These are phyloP conservation scores for Haplosporangium sp. DNA, from an alignment of 371 early-diverging fungal genomes.

Conservation along the genomic window DNA sequence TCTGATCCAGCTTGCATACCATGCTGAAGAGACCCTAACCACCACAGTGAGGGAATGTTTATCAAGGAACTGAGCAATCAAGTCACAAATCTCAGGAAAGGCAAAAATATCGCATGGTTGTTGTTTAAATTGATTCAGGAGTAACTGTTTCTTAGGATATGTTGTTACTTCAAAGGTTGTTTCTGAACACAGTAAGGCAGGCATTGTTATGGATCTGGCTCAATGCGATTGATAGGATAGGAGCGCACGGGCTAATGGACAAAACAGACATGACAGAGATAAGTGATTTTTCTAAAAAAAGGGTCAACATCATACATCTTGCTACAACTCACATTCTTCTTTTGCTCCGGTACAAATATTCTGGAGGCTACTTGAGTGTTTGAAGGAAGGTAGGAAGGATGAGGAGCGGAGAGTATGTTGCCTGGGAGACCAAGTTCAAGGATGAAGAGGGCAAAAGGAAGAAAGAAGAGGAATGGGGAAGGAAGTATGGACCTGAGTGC, in stretches of 20 bases:
- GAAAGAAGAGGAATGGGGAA: slow-evolving; percentile 6
- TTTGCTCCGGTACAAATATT: neutral
- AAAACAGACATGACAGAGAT: slow-evolving; percentile 2
- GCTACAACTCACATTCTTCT: neutral
- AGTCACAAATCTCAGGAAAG: slow-evolving; percentile 44
- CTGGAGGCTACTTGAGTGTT: too few species aligned
- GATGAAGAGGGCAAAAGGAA: neutral
- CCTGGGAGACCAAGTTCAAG: slow-evolving; percentile 1
- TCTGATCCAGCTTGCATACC: slow-evolving; percentile 38
- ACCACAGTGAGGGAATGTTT: slow-evolving; percentile 23
- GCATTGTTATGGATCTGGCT: slow-evolving; percentile 14
- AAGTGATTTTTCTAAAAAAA: neutral
- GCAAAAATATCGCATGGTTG: slow-evolving; percentile 11
- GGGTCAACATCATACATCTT: neutral
- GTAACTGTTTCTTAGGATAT: slow-evolving; percentile 1
- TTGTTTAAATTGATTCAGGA: neutral
- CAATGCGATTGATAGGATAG: neutral
- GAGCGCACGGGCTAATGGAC: slow-evolving; percentile 10
- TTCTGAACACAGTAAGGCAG: slow-evolving; percentile 28
- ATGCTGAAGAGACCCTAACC: slow-evolving; percentile 33
- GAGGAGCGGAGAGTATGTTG: neutral
- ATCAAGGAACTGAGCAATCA: slow-evolving; percentile 35
- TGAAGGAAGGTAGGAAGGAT: neutral
- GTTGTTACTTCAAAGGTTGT: neutral
- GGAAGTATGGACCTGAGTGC: slow-evolving; percentile 5